Evolutionary conservation across 2,329 filamentous ascomycete genomes (phyloP), one percentile per base, ranked within the genome.

Genomic region (Penicillium sp.): DNA sequence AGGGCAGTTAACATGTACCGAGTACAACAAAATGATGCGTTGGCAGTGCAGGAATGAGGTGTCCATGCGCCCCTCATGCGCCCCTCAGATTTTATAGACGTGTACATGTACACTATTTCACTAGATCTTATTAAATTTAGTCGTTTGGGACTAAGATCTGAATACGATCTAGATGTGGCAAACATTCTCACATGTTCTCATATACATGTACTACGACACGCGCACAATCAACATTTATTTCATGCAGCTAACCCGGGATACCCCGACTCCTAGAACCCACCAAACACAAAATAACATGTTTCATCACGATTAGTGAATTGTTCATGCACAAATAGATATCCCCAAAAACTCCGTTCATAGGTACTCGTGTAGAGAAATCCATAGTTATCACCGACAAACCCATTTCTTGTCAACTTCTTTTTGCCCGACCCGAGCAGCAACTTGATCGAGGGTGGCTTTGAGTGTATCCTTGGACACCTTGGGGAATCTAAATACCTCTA

Each of bases 391-490:
- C 49, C 75, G 79, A 59, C 82, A 73, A 48, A 79, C 80, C 86
- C 87, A 89, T 63, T 80, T 81, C 77, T 88, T 88, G 61, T 87
- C 86, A 61, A 73, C 82, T 73, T 78, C 82, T 61, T 80, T 88
- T 66, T 79, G 80, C 58, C 81, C 86, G 51, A 85, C 80, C 38
- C 87, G 81, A 41, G 82, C 80, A 10, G 90, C 90, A 50, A 89
- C 77, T 10, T 75, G 74, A 57, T 85, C 85, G 19, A 94, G 75
- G 0, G 89, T 92, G 50, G 85, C 82, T 67, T 85, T 88, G 63
- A 95, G 85, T 25, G 85, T 83, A 19, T 85, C 83, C 65, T 87
- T 90, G 1, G 87, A 84, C 43, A 87, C 81, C 58, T 86, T 86
- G 1, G 87, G 84, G 62, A 93, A 91, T 62, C 82, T 84, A 62